Base-by-base conservation (phyloP, 352 stramenopile species). In the Peronospora farinosa region DNA sequence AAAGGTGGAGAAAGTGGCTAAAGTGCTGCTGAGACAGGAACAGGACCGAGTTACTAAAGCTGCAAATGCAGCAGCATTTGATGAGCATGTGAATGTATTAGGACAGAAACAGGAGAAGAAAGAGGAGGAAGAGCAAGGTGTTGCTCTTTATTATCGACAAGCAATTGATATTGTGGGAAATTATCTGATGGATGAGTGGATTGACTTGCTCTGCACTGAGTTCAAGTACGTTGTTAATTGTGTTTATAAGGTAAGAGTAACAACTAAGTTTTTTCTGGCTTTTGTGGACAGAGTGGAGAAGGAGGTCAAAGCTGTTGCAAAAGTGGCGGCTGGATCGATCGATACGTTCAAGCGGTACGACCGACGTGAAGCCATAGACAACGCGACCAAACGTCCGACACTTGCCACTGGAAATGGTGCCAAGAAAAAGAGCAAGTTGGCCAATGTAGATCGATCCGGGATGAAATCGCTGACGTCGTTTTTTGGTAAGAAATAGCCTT, bases 391-490 rank as follows among this genome's bases (percentile, higher is more conserved):
- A 51, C 64, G 76, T 8, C 44, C 65, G 15, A 72, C 60, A 3
- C 47, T 72, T 3, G 41, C 60, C 1, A 58, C 50, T 48, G 49
- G 56, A 10, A 53, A 44, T 13, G 57, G 46, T 23, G 59, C 51
- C 8, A 91, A 92, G 61, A 88, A 88, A 63, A 90, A 89, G 49
- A 88, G 74, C 62, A 90, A 90, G 40, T 57, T 90, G 35, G 79
- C 72, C 10, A 88, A 80, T 51, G 75, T 89, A 21, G 72, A 89
- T 33, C 68, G 76, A 40, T 66, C 73, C 7, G 78, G 82, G 15
- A 92, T 92, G 78, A 90, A 90, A 60, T 92, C 79, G 37, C 67
- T 92, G 16, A 84, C 72, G 36, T 89, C 79, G 2, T 92, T 92
- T 47, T 92, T 92, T 44, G 63, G 65, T 9, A 88, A 88, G 50